Percentiles rank a stretch among this genome's conserved stretches.
Conservation (phyloP, 768 basidiomycete genomes). For the Tricholoma saponaceum region DNA sequence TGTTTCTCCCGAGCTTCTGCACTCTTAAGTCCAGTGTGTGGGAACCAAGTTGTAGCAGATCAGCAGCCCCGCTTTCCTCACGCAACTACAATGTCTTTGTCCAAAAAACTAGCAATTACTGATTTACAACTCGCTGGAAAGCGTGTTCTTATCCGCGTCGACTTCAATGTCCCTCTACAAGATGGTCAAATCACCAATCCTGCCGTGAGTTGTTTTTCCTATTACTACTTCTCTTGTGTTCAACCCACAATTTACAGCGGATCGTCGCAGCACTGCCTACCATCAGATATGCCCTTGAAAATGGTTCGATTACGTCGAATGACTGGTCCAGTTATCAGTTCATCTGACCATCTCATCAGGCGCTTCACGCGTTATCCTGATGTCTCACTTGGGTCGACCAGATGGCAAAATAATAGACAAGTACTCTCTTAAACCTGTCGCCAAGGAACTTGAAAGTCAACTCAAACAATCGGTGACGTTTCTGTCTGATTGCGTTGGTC, state of each 20-base stretch:
- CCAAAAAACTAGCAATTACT: constrained; percentile 90
- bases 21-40: background rate
- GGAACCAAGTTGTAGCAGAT: background rate
- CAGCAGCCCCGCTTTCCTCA: constrained; percentile 3
- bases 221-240: constrained; percentile 9
- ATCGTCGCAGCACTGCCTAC: constrained; percentile 97
- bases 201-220: constrained; percentile 57
- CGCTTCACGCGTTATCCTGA: constrained; percentile 81
- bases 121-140: constrained; percentile 86
- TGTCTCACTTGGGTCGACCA: constrained; percentile 98
- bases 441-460: constrained; percentile 72
- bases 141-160: constrained; percentile 91
- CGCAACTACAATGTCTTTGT: constrained; percentile 73
- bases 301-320: constrained; percentile 42
- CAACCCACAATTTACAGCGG: constrained; percentile 52
- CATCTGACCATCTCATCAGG: constrained; percentile 36
- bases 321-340: constrained; percentile 1
- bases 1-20: too few relatives aligned
- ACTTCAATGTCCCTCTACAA: constrained; percentile 93
- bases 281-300: constrained; percentile 86
- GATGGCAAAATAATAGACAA: constrained; percentile 88
- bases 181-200: constrained; percentile 94
- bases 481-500: constrained; percentile 80
- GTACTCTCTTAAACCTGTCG: constrained; percentile 87
- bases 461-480: constrained; percentile 76